These are phyloP conservation scores for Cadophora luteo-olivacea DNA, from an alignment of 2,329 filamentous ascomycete genomes.

Conservation along the genomic window DNA sequence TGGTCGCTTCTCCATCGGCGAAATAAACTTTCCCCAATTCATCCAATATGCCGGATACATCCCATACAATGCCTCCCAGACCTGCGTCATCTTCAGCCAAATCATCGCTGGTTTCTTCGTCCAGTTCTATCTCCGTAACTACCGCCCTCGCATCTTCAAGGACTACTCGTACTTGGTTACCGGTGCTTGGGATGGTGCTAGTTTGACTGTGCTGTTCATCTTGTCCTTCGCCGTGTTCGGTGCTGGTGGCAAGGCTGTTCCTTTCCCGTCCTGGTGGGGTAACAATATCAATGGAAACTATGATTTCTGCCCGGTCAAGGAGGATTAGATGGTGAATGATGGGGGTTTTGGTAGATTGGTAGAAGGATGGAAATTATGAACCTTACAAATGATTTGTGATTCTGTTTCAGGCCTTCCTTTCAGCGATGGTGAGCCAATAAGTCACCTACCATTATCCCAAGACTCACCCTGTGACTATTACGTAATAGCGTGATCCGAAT, in stretches of 20 bases:
- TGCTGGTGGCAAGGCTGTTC: conserved; percentile 47
- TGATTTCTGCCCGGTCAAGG: conserved; percentile 36
- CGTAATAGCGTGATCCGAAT: no score
- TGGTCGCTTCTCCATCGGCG: conserved; percentile 48
- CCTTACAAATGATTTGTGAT: no score
- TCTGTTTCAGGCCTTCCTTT: no score
- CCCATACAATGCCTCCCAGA: conserved; percentile 61
- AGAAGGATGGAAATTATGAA: no score
- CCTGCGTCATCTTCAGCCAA: conserved; percentile 58
- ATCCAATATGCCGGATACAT: conserved; percentile 61
- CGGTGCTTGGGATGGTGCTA: conserved; percentile 50
- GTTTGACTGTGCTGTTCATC: conserved; percentile 50
- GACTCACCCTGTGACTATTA: no score
- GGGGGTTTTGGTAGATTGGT: no score
- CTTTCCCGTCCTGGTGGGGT: conserved; percentile 49
- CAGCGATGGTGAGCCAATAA: no score
- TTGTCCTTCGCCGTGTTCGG: conserved; percentile 53
- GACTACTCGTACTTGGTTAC: conserved; percentile 51
- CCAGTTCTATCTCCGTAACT: conserved; percentile 49
- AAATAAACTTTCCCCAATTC: conserved; percentile 60
- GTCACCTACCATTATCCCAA: no score
- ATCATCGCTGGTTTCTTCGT: conserved; percentile 51
- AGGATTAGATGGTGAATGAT: background rate
- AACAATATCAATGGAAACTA: conserved; percentile 43
- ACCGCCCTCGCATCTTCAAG: conserved; percentile 47